A percentile compares a stretch with the other conserved stretches of the same genome.
Conservation (phyloP, 116 monocot genomes). For the Trichopus zeylanicus region DNA sequence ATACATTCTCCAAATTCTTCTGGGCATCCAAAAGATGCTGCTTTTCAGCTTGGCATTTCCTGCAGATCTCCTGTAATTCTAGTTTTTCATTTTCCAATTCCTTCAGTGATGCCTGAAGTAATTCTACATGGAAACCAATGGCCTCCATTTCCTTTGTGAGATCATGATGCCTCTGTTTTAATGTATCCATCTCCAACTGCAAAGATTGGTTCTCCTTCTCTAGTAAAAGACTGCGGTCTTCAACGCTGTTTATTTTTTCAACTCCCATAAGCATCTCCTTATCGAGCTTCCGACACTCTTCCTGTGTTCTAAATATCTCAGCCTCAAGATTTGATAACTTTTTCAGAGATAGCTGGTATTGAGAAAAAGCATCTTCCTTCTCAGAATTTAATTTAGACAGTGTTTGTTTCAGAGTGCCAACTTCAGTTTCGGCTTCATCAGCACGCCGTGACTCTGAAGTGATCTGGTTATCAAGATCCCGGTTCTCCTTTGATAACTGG, state of each 20-base stretch:
- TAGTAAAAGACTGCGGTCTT: conserved; percentile 21
- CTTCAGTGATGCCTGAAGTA: conserved; percentile 29
- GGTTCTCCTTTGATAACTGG: conserved; percentile 32
- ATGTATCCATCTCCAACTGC: conserved; percentile 15
- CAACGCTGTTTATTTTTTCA: conserved; percentile 13
- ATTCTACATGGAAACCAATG: conserved; percentile 28
- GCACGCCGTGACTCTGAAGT: conserved; percentile 16
- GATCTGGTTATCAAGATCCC: conserved; percentile 18
- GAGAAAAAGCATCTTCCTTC: conserved; percentile 25
- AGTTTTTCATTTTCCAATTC: conserved; percentile 15
- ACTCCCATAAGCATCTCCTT: conserved; percentile 27
- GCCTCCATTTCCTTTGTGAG: conserved; percentile 28
- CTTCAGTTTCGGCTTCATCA: conserved; percentile 26
- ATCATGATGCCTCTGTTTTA: conserved; percentile 17
- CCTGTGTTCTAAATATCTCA: conserved; percentile 27
- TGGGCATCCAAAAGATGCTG: conserved; percentile 16
- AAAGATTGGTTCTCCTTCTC: conserved; percentile 34
- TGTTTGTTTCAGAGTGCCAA: conserved; percentile 22
- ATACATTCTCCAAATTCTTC: conserved; percentile 28
- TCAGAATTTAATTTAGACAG: conserved; percentile 29
- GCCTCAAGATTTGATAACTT: conserved; percentile 21
- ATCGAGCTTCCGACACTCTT: conserved; percentile 38
- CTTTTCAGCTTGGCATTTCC: conserved; percentile 31
- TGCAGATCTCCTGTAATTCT: conserved; percentile 18
- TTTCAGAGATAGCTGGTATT: conserved; percentile 20